These are phyloP conservation scores for Pythium aquatile DNA, from an alignment of 352 stramenopile species.

Conservation along the genomic window DNA sequence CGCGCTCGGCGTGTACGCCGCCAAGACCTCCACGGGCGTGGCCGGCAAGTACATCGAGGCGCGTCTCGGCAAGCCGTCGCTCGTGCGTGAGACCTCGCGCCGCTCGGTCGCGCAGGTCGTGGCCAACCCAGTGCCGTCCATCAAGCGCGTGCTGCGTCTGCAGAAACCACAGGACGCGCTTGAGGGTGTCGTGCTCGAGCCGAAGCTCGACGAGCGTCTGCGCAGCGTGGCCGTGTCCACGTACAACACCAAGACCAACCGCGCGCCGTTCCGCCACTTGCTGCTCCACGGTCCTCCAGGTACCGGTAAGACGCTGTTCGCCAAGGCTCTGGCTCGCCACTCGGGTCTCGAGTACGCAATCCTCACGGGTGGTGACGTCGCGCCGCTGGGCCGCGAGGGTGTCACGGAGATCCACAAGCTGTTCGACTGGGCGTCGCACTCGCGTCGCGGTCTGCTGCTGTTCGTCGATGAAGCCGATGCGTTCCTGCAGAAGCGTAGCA, in stretches of 20 bases:
- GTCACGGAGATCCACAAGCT: slow-evolving; percentile 99
- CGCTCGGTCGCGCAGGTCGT: slow-evolving; percentile 82
- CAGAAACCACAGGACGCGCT: slow-evolving; percentile 92
- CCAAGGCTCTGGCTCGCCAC: slow-evolving; percentile 94
- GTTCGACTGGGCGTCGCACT: slow-evolving; percentile 99
- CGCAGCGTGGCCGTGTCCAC: slow-evolving; percentile 21
- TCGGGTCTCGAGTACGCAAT: slow-evolving; percentile 99
- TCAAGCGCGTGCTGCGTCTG: slow-evolving; percentile 89
- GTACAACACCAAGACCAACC: slow-evolving; percentile 92
- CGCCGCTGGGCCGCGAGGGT: slow-evolving; percentile 95
- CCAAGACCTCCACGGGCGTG: slow-evolving; percentile 91
- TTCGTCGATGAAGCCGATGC: slow-evolving; percentile 99
- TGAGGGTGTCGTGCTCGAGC: slow-evolving; percentile 97
- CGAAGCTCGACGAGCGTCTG: slow-evolving; percentile 91
- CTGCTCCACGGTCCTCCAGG: slow-evolving; percentile 97
- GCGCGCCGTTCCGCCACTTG: slow-evolving; percentile 97
- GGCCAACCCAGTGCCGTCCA: slow-evolving; percentile 84
- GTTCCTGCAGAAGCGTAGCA: slow-evolving; percentile 97
- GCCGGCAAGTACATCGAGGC: slow-evolving; percentile 93
- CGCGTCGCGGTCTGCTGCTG: slow-evolving; percentile 93
- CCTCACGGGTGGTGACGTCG: slow-evolving; percentile 98
- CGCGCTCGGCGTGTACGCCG: slow-evolving; percentile 96
- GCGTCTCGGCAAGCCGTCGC: slow-evolving; percentile 94
- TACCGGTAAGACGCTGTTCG: slow-evolving; percentile 99
- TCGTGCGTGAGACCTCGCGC: slow-evolving; percentile 97